Base-by-base conservation (phyloP, 2,329 filamentous ascomycete genomes). In the Teratosphaeriaceae sp. region DNA sequence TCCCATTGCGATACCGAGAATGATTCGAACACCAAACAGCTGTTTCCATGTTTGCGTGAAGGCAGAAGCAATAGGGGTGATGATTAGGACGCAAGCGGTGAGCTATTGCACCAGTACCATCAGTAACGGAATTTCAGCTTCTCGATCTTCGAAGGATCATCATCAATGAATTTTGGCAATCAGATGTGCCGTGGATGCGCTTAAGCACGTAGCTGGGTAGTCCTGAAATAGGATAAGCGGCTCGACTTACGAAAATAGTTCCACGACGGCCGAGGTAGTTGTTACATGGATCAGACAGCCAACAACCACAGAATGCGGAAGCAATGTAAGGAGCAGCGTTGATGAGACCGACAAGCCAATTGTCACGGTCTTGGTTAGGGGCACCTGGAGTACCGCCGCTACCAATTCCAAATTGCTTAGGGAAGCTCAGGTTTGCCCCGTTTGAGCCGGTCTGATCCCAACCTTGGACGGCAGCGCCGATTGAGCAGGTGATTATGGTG, bases 321-420 rank as follows among this genome's bases (percentile, higher is more conserved):
- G 26, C 35, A 38, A 80, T 67, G 41, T 80, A 76, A 0, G 74
- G 67, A 38, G 67, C 72, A 19, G 74, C 69, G 48, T 87, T 87
- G 48, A 87, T 68, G 2, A 85, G 62, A 33, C 83, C 83, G n/a
- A 85, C 68, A 27, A 85, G 66, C 69, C 76, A 79, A 15, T 68
- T 11, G 16, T 43, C 35, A n/a, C 42, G 18, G 11, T 6, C 8
- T 7, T 15, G 9, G 36, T 31, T 40, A 8, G 23, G 31, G 7
- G 19, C 27, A 13, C 20, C 20, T 3, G 31, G n/a, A 11, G 21
- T 15, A 11, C 36, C 18, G 18, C 15, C 43, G 22, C 57, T 46
- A 1, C 45, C 47, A 33, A 63, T 59, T 29, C 58, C 59, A 33
- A 62, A 60, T 16, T 52, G 58, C 22, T 58, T 55, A 2, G 72